These are phyloP conservation scores for Larix kaempferi DNA, from an alignment of 75 land plant species.

Conservation along the genomic window DNA sequence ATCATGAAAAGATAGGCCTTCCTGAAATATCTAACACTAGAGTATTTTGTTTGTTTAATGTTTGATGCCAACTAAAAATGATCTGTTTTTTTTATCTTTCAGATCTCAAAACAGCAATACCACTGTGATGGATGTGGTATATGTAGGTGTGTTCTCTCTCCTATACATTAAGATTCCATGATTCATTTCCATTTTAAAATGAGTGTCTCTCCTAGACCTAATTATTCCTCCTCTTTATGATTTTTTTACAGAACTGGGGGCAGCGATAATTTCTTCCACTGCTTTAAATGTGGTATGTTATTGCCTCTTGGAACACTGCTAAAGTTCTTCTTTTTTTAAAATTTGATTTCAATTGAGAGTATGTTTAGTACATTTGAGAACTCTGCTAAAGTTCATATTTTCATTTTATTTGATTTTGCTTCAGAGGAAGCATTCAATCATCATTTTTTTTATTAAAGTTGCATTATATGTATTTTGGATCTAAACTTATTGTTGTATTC, in stretches of 20 bases:
- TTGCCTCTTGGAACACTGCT: not conserved
- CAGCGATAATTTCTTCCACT: conserved; percentile 82
- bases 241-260: conserved; percentile 75
- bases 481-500: not conserved
- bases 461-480: not conserved
- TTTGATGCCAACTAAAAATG: not conserved
- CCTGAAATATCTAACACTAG: not conserved
- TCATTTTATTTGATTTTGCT: not conserved
- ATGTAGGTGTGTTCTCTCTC: conserved; percentile 42
- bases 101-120: conserved; percentile 75
- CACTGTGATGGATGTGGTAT: conserved; percentile 86
- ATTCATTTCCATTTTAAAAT: not conserved
- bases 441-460: not conserved
- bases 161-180: not conserved
- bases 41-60: not conserved
- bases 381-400: not conserved
- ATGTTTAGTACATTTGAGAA: not conserved
- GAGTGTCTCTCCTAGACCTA: not conserved
- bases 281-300: conserved; percentile 68
- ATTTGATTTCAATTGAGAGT: not conserved
- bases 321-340: not conserved
- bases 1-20: not conserved
- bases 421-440: not conserved
- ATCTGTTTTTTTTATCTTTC: conserved; percentile 8
- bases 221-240: not conserved